Percentiles rank a stretch among this genome's conserved stretches.
These are phyloP conservation scores for Fusarium fracticaudum DNA, from an alignment of 2,329 filamentous ascomycete species.

Conservation along the genomic window DNA sequence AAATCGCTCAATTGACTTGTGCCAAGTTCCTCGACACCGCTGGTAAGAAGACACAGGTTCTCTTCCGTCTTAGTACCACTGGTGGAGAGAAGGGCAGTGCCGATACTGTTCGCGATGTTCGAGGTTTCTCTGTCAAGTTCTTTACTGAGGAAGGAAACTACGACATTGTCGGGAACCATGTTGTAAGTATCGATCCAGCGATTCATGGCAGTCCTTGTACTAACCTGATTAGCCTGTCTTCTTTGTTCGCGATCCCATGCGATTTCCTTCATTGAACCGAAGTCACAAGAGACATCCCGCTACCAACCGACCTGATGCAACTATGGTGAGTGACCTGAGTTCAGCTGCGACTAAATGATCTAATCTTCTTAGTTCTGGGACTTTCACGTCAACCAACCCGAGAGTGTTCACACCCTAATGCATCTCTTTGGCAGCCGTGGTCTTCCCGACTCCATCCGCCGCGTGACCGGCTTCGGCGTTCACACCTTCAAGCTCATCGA, in stretches of 20 bases:
- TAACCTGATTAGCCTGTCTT: neutral
- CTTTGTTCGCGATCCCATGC: conserved; percentile 3
- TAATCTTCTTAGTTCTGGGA: conserved; percentile 13
- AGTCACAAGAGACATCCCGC: conserved; percentile 37
- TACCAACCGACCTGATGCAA: conserved; percentile 16
- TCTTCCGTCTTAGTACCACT: conserved; percentile 77
- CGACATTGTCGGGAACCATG: conserved; percentile 62
- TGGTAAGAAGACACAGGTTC: conserved; percentile 65
- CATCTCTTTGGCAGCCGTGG: conserved; percentile 20
- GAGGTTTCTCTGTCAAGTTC: conserved; percentile 66
- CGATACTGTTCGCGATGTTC: conserved; percentile 74
- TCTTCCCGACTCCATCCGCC: conserved; percentile 9
- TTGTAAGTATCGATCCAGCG: neutral
- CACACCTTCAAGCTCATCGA: conserved; percentile 21
- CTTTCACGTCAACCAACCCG: conserved; percentile 27
- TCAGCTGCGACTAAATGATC: neutral
- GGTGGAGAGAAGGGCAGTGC: conserved; percentile 71
- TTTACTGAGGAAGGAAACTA: conserved; percentile 71
- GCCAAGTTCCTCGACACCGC: conserved; percentile 61
- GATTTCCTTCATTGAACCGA: conserved; percentile 4
- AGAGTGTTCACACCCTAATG: conserved; percentile 22
- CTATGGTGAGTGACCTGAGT: neutral
- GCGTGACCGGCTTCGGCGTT: conserved; percentile 14
- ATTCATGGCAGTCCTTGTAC: accelerated
- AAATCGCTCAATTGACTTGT: conserved; percentile 62